Conservation (phyloP, 306 rosid genomes). For the Hippophae rhamnoides region DNA sequence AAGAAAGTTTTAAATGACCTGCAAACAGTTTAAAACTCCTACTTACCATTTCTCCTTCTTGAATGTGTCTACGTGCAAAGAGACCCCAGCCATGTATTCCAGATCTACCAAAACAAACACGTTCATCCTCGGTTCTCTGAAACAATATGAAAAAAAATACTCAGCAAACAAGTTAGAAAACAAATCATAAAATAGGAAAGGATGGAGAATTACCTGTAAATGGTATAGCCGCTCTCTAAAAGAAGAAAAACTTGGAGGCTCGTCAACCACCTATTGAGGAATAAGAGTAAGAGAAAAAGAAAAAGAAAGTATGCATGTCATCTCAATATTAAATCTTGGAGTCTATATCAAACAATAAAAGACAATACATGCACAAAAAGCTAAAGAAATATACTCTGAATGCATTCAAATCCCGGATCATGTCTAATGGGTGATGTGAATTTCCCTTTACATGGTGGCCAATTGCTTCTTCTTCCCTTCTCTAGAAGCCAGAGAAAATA, state of each 20-base stretch:
- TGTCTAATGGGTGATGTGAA: slow-evolving; percentile 61
- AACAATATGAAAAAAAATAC: slow-evolving; percentile 16
- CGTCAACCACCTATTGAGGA: slow-evolving; percentile 45
- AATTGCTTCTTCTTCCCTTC: slow-evolving; percentile 66
- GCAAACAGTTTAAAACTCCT: not conserved
- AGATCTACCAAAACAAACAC: slow-evolving; percentile 97
- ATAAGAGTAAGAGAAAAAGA: slow-evolving; percentile 1
- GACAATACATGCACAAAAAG: slow-evolving; percentile 12
- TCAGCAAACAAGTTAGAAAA: slow-evolving; percentile 28
- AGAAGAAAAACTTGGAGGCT: slow-evolving; percentile 65
- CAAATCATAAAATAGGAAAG: slow-evolving; percentile 13
- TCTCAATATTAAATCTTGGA: not conserved
- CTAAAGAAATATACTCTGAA: slow-evolving; percentile 40
- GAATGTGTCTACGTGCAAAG: slow-evolving; percentile 84
- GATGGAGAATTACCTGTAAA: slow-evolving; percentile 57
- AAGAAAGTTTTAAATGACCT: not conserved
- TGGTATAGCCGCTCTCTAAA: slow-evolving; percentile 85
- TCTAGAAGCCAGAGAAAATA: slow-evolving; percentile 37
- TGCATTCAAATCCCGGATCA: slow-evolving; percentile 49
- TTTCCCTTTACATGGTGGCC: slow-evolving; percentile 60
- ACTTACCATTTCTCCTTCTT: slow-evolving; percentile 97
- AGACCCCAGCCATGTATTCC: slow-evolving; percentile 99
- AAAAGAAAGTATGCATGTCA: slow-evolving; percentile 10
- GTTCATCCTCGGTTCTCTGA: slow-evolving; percentile 83
- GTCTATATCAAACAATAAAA: not conserved